Evolutionary conservation across 768 basidiomycete species (phyloP), one percentile per base, ranked within the genome.

Genomic region (Clitopilus hobsonii): DNA sequence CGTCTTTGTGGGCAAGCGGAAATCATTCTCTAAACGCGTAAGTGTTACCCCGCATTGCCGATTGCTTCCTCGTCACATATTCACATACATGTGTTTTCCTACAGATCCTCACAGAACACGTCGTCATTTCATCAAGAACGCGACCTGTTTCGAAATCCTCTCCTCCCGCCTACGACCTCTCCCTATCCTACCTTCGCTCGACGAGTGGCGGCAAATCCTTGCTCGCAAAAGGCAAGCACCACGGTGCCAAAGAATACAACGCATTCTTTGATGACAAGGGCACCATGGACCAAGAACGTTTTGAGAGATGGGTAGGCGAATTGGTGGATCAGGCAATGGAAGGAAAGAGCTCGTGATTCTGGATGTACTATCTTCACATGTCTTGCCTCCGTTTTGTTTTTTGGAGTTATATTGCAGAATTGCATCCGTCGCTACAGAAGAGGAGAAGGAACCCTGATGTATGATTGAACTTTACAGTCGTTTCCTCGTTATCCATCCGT

Each of bases 61-160:
- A 51, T 52, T 36, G 47, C 30, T 18, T 18, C 8, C 58, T 38
- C 26, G 24, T 53, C 56, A 45, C 27, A 80, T 13, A 71, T 72
- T 36, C 32, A 36, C 32, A 36, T 36, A n/a, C 41, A 76, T 83
- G 61, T 78, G 73, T 63, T 75, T 18, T 52, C 14, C 36, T 18
- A 23, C 68, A 95, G 88, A 96, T 97, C 65, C 86, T 95, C 48
- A 93, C 91, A 2, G 94, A 98, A 67, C 85, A 88, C 59, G 82
- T 98, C 71, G 89, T 85, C 25, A 78, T 95, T 54, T 79, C 83
- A 20, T 88, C 93, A 3, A 77, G 75, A 26, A 89, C 90, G 3
- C 61, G 74, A 14, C 86, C 91, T 27, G 76, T 78, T 23, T 73
- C 73, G 18, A 75, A 74, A 22, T 61, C 76, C 28, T 73, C 73